Evolutionary conservation across 2,329 filamentous ascomycete genomes (phyloP), one percentile per base, ranked within the genome.

Genomic region (Lomentospora prolificans): DNA sequence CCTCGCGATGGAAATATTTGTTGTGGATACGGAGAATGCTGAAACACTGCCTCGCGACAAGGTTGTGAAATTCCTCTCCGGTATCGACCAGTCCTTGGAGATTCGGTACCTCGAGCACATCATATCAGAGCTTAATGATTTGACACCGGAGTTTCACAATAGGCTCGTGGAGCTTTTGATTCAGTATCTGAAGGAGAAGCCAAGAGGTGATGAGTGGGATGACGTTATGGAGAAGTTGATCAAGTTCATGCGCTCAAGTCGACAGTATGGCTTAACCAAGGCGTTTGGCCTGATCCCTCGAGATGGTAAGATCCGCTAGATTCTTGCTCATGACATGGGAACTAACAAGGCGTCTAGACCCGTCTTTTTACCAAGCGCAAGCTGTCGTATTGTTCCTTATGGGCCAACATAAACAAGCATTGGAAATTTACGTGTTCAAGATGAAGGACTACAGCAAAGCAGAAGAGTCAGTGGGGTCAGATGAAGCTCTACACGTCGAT

Each of bases 351-450:
- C 8, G 9, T 10, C 17, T 60, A 92, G 90, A 96, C 67, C 76
- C 90, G 0, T 77, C 82, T 2, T 96, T 96, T 64, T 95, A 87
- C 68, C 92, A 97, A 67, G 84, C 90, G 2, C 85, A 92, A 59
- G 94, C 94, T 5, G 86, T 97, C 48, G 85, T 97, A 19, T 81
- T 97, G 39, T 90, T 89, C 69, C 95, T 94, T 63, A 96, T 97
- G 89, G 90, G 89, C 5, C 87, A 92, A 63, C 91, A 99, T 72
- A 91, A 90, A 66, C 90, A 97, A 70, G 94, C 94, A 0, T 74
- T 99, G n/a, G 87, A 94, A 66, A 96, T 99, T 54, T 99, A 96
- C 67, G 92, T 97, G 27, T 99, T 96, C 72, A 94, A 92, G 68
- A 81, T 99, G 68, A 75, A 87, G 61, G 86, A 96, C 67, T 92